Conservation (phyloP, 768 basidiomycete genomes). For the Boletus edulis region DNA sequence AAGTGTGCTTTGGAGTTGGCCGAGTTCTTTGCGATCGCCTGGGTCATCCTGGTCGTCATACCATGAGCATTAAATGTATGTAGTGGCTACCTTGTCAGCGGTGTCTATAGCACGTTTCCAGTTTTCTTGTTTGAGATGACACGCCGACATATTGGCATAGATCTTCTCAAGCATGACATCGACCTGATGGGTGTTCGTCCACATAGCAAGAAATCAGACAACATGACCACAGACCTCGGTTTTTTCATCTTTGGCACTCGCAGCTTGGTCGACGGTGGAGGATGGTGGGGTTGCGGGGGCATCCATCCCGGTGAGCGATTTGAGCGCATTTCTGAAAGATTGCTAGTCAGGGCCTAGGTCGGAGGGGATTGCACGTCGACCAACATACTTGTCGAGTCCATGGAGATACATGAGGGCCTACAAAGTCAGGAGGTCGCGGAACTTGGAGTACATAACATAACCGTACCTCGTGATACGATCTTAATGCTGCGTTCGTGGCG, state of each 20-base stretch:
- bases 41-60: background rate
- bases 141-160: slow-evolving; percentile 83
- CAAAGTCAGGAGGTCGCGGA: background rate
- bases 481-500: slow-evolving; percentile 47
- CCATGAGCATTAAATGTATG: background rate
- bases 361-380: background rate
- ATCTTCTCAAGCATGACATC: slow-evolving; percentile 79
- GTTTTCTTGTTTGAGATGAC: slow-evolving; percentile 76
- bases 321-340: slow-evolving; percentile 49
- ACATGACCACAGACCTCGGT: slow-evolving; percentile 52
- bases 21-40: slow-evolving; percentile 76
- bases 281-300: background rate
- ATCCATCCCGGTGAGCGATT: slow-evolving; percentile 44
- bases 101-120: slow-evolving; percentile 78
- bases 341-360: slow-evolving; percentile 1
- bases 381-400: slow-evolving; percentile 72
- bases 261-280: slow-evolving; percentile 29
- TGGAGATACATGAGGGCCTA: slow-evolving; percentile 71
- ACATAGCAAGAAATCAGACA: background rate
- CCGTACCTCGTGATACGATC: slow-evolving; percentile 70
- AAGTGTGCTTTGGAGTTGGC: slow-evolving; percentile 78
- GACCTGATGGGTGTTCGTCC: slow-evolving; percentile 40
- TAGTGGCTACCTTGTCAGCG: slow-evolving; percentile 63
- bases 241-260: slow-evolving; percentile 47
- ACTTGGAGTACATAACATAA: background rate